Evolutionary conservation across 2,329 filamentous ascomycete species (phyloP).

Genomic region (Alternaria incomplexa): DNA sequence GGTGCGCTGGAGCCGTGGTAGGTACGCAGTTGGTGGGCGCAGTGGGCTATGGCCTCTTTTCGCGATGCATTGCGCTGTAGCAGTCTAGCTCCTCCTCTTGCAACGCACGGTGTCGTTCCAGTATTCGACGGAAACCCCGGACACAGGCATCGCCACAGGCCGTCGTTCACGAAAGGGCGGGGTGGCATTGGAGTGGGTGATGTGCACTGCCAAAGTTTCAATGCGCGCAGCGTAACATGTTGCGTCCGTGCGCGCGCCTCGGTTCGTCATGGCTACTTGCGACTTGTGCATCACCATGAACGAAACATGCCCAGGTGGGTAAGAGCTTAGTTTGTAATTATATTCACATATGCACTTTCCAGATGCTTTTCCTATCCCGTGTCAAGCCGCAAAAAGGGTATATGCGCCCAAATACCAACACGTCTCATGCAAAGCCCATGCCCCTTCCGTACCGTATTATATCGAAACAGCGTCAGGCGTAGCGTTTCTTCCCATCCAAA

Average conservation of each 20-base stretch:
- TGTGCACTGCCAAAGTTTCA: slow-evolving; percentile 4
- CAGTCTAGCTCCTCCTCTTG: not conserved
- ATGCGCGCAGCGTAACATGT: slow-evolving; percentile 1
- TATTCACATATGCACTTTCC: not conserved
- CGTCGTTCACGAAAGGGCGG: slow-evolving; percentile 42
- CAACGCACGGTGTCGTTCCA: not conserved
- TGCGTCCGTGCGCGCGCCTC: slow-evolving; percentile 2
- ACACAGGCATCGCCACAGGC: slow-evolving; percentile 45
- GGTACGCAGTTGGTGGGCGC: slow-evolving; percentile 15
- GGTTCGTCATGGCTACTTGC: not conserved
- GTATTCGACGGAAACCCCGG: slow-evolving; percentile 29
- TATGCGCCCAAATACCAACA: slow-evolving; percentile 13
- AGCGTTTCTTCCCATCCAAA: not conserved
- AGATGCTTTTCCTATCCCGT: not conserved
- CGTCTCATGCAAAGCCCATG: not conserved
- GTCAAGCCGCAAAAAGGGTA: slow-evolving; percentile 9
- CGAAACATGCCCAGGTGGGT: not conserved
- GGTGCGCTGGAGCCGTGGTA: slow-evolving; percentile 15
- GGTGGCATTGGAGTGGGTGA: slow-evolving; percentile 33
- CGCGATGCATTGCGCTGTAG: not conserved
- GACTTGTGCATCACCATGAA: not conserved
- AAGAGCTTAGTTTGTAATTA: not conserved
- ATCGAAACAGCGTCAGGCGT: slow-evolving; percentile 1
- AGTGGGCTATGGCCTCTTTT: not conserved
- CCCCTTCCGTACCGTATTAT: not conserved